These are phyloP conservation scores for Aspergillus nanangensis DNA, from an alignment of 495 filamentous ascomycete genomes.

Conservation along the genomic window DNA sequence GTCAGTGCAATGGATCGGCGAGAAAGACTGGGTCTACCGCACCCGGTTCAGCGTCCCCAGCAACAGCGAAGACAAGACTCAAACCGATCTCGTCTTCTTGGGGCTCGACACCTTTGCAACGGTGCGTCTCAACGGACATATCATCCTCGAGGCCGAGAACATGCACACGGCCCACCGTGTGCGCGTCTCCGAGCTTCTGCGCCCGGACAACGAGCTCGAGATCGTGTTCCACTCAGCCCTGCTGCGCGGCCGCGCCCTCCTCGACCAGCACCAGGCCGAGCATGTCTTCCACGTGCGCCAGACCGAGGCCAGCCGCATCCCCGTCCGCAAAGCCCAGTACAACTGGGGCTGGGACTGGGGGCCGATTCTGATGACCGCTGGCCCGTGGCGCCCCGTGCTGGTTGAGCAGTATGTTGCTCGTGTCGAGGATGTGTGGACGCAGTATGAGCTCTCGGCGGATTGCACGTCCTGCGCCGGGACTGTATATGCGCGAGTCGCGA, in stretches of 20 bases:
- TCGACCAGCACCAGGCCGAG: conserved; percentile 29
- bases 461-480: conserved; percentile 1
- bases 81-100: conserved; percentile 4
- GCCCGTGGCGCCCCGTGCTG: conserved; percentile 65
- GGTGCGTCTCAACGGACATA: conserved; percentile 58
- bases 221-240: conserved; percentile 38
- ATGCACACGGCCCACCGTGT: conserved; percentile 70
- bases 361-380: conserved; percentile 62
- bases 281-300: conserved; percentile 51
- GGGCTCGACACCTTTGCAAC: conserved; percentile 59
- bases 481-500: not conserved
- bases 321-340: conserved; percentile 70
- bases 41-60: conserved; percentile 1
- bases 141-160: conserved; percentile 60
- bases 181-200: conserved; percentile 44
- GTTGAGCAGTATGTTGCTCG: conserved; percentile 62
- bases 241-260: conserved; percentile 29
- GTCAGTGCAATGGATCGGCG: conserved; percentile 69
- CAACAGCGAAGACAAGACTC: not conserved
- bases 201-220: conserved; percentile 18
- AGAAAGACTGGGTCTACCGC: conserved; percentile 56
- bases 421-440: conserved; percentile 25
- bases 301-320: conserved; percentile 59
- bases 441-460: conserved; percentile 1
- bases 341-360: conserved; percentile 89